These are phyloP conservation scores for Fraxinus dipetala DNA, from an alignment of 305 asterid species.

Conservation along the genomic window DNA sequence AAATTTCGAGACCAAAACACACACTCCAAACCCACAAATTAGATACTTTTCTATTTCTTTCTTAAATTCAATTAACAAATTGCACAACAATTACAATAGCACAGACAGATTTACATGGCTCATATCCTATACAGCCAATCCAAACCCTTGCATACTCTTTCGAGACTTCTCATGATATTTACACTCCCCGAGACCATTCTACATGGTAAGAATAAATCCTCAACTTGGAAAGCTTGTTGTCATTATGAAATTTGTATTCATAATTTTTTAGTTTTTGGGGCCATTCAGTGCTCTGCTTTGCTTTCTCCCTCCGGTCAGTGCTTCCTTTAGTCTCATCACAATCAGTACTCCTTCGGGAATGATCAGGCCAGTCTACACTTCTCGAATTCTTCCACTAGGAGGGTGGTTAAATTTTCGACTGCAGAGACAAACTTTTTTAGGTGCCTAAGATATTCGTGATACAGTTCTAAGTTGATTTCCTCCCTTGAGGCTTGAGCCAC, in stretches of 20 bases:
- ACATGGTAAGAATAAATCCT: slow-evolving; percentile 53
- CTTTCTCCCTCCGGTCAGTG: slow-evolving; percentile 75
- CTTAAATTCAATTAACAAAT: slow-evolving; percentile 11
- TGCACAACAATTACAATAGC: slow-evolving; percentile 11
- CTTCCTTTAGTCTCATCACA: slow-evolving; percentile 57
- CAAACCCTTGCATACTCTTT: slow-evolving; percentile 78
- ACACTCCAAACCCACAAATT: slow-evolving; percentile 37
- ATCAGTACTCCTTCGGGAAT: slow-evolving; percentile 66
- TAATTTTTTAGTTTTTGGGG: slow-evolving; percentile 45
- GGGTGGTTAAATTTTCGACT: slow-evolving; percentile 55
- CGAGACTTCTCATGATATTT: slow-evolving; percentile 67
- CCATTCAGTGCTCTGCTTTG: slow-evolving; percentile 63
- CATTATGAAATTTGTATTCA: slow-evolving; percentile 57
- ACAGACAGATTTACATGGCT: slow-evolving; percentile 38
- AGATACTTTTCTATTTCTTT: slow-evolving; percentile 26
- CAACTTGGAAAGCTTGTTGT: slow-evolving; percentile 60
- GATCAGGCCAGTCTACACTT: slow-evolving; percentile 63
- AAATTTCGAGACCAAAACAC: slow-evolving; percentile 26
- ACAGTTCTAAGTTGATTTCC: slow-evolving; percentile 87
- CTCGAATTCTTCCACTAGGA: slow-evolving; percentile 51
- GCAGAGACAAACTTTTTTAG: slow-evolving; percentile 65
- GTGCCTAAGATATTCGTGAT: slow-evolving; percentile 83
- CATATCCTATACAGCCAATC: slow-evolving; percentile 79
- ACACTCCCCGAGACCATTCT: slow-evolving; percentile 86
- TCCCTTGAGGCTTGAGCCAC: slow-evolving; percentile 66